phyloP scores from a whole-genome alignment of 306 rosid species.

The Macrotyloma uniflorum region DNA sequence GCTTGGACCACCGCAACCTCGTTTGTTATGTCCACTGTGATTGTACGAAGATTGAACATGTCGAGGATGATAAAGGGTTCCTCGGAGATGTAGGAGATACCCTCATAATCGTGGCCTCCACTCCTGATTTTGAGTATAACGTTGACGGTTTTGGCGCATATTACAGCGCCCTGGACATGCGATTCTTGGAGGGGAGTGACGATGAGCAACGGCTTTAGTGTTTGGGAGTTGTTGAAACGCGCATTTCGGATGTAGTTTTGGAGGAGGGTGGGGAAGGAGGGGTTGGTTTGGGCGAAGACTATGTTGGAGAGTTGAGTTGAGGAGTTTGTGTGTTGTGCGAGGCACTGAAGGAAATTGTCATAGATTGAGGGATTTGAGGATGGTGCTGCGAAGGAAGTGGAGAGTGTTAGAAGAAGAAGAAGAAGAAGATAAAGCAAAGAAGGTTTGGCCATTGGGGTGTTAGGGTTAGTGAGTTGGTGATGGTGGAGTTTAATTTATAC shows the following conservation, averaged over 20 bases:
- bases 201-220: slow-evolving; percentile 35
- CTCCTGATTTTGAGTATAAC: slow-evolving; percentile 37
- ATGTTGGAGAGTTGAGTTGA: background rate
- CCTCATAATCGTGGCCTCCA: slow-evolving; percentile 53
- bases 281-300: background rate
- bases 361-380: background rate
- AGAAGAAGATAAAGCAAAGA: background rate
- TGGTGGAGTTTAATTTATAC: too few species aligned
- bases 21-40: slow-evolving; percentile 19
- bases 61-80: slow-evolving; percentile 45
- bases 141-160: slow-evolving; percentile 28
- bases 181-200: slow-evolving; percentile 33
- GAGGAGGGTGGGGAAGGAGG: slow-evolving; percentile 42
- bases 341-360: slow-evolving; percentile 16
- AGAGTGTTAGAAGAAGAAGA: background rate
- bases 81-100: slow-evolving; percentile 29
- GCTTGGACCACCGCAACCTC: slow-evolving; percentile 33
- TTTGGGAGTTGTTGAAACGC: slow-evolving; percentile 41
- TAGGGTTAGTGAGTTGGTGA: too few species aligned
- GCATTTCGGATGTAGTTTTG: slow-evolving; percentile 43
- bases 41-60: slow-evolving; percentile 30
- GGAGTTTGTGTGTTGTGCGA: slow-evolving; percentile 19
- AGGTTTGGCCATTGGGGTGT: slow-evolving; percentile 39
- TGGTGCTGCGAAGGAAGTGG: background rate
- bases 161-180: slow-evolving; percentile 39